A percentile compares a stretch with the other conserved stretches of the same genome.
Conservation (phyloP, 2,329 filamentous ascomycete species). For the Pseudomassariella vexata region DNA sequence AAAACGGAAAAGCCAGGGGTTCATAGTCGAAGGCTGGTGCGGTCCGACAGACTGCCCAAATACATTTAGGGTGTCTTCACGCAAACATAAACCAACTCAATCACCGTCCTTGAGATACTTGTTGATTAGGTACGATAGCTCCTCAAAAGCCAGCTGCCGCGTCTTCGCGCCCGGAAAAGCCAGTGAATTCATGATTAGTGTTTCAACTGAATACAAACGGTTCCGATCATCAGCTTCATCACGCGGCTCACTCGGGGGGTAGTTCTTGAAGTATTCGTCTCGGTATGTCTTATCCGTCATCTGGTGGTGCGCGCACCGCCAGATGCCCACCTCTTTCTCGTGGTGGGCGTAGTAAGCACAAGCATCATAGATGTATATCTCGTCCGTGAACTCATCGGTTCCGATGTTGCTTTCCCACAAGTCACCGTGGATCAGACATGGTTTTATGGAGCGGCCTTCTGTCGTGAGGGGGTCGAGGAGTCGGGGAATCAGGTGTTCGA, state of each 20-base stretch:
- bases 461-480: constrained; percentile 10
- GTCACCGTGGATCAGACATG: constrained; percentile 14
- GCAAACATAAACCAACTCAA: too few species aligned
- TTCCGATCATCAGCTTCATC: constrained; percentile 19
- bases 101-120: constrained; percentile 7
- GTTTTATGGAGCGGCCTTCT: constrained; percentile 10
- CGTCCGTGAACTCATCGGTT: constrained; percentile 10
- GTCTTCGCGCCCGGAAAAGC: constrained; percentile 9
- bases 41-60: too few species aligned
- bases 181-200: constrained; percentile 14
- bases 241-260: constrained; percentile 13
- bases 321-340: constrained; percentile 15
- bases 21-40: too few species aligned
- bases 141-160: constrained; percentile 6
- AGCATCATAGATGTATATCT: constrained; percentile 13
- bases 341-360: constrained; percentile 16
- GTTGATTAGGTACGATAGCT: constrained; percentile 10
- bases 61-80: too few species aligned
- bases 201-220: constrained; percentile 16
- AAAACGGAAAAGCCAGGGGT: too few species aligned
- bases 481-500: constrained; percentile 11
- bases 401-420: constrained; percentile 17
- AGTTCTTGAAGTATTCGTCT: constrained; percentile 14
- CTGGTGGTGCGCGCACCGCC: constrained; percentile 11
- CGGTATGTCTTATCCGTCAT: constrained; percentile 13